Evolutionary conservation across 2,329 filamentous ascomycete species (phyloP).

Genomic region (Madurella fahalii): DNA sequence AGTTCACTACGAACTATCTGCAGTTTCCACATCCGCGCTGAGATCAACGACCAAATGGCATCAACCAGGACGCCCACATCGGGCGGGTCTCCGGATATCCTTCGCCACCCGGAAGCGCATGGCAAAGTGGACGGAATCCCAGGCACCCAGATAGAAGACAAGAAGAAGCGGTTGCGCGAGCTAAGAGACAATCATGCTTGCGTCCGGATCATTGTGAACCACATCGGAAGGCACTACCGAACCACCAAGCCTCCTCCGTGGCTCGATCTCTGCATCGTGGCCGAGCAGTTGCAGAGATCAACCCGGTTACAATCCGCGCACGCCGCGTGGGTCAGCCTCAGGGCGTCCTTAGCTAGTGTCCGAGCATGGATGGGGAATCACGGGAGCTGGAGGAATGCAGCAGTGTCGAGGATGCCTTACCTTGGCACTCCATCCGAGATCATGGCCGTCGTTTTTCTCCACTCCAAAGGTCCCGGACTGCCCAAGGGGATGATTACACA

Average conservation of each 20-base stretch:
- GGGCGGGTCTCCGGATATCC: background rate
- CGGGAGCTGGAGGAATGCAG: conserved; percentile 2
- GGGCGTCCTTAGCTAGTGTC: background rate
- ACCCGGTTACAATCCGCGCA: background rate
- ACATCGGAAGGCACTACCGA: conserved; percentile 6
- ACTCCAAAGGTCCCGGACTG: background rate
- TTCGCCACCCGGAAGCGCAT: background rate
- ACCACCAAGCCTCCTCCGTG: background rate
- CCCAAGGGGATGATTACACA: background rate
- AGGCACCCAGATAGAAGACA: background rate
- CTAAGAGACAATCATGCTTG: background rate
- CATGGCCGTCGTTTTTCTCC: conserved; percentile 4
- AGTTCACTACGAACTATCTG: too few relatives aligned
- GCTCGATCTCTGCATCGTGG: conserved; percentile 8
- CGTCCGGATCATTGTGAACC: conserved; percentile 1
- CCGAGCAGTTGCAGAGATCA: conserved; percentile 3
- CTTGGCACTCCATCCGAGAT: conserved; percentile 10
- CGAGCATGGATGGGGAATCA: background rate
- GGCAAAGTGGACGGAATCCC: background rate
- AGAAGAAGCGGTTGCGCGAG: conserved; percentile 8
- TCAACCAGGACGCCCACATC: background rate
- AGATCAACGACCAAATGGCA: background rate
- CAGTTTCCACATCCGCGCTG: too few relatives aligned
- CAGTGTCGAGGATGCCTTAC: conserved; percentile 5
- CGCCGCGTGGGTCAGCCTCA: background rate